Evolutionary conservation across 208 protist genomes (phyloP), one percentile per base, ranked within the genome.

Genomic region (Zelonia costaricensis): DNA sequence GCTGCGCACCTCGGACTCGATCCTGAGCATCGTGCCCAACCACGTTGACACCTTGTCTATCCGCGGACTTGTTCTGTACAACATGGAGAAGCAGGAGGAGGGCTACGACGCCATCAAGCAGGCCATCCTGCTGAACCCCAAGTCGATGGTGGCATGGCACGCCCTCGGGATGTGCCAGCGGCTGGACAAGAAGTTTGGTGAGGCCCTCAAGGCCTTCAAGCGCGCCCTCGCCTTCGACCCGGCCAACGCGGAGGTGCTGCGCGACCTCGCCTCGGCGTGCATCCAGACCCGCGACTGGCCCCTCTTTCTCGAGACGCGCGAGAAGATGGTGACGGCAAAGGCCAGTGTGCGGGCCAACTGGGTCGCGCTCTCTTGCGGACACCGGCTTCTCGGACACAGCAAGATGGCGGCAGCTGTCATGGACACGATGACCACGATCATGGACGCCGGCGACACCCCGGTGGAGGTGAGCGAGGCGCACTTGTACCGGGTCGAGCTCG

Each of bases 171-270:
- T 98, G 57, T 85, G 95, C 51, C 79, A 97, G 59, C 86, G 93
- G 27, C 57, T 67, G 5, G 95, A 98, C 52, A 86, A 96, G 44
- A 95, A 98, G 72, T 94, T 86, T 65, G 43, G 30, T 4, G 88
- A 97, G 59, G 93, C 95, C 8, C 78, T 97, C 25, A 97, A 97
- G 64, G 96, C 89, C 62, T 98, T 98, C 80, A 87, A 91, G 51
- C 76, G 82, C 9, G 91, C 92, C 6, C 64, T 92, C 23, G 51
- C 73, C 44, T 76, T 74, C 4, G 91, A 95, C 51, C 57, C 77
- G 22, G 76, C 78, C 18, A 97, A 98, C 79, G 10, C 71, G 35
- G 85, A 94, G 64, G 89, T 98, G 55, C 63, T 98, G 43, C 74
- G 92, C 30, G 97, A 99, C 63, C 56, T 98, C 12, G 79, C 84